A percentile compares a stretch with the other conserved stretches of the same genome.
These are phyloP conservation scores for Cyclotella baltica DNA, from an alignment of 108 stramenopile species.

Conservation along the genomic window DNA sequence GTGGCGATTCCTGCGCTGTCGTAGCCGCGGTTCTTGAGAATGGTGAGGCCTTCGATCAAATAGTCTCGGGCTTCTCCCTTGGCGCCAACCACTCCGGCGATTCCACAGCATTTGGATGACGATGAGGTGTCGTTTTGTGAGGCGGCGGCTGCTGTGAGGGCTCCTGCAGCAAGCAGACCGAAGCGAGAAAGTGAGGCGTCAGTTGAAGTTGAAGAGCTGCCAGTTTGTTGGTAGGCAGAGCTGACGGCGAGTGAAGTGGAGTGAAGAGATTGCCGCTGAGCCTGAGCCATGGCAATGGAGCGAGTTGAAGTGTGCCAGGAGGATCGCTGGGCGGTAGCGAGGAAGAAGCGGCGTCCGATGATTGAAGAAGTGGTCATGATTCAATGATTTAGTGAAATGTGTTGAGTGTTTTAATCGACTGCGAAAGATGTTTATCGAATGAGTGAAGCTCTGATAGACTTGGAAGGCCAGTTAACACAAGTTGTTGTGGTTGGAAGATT, in stretches of 20 bases:
- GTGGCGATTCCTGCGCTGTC: conserved; percentile 98
- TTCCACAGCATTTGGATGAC: conserved; percentile 63
- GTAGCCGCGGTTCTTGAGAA: conserved; percentile 98
- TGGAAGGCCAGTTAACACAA: no score
- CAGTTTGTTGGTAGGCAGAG: conserved; percentile 7
- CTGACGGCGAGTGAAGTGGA: conserved; percentile 17
- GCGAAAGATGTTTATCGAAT: not conserved
- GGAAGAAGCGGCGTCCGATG: conserved; percentile 41
- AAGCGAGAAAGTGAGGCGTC: not conserved
- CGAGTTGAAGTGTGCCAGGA: conserved; percentile 20
- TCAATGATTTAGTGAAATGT: not conserved
- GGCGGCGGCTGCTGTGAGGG: conserved; percentile 29
- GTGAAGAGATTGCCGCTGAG: conserved; percentile 32
- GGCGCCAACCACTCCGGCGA: conserved; percentile 62
- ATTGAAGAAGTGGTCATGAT: conserved; percentile 41
- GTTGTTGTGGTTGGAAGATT: not conserved
- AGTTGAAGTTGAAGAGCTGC: not conserved
- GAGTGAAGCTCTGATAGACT: no score
- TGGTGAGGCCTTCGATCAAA: conserved; percentile 94
- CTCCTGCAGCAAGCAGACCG: conserved; percentile 29
- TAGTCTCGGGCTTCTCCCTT: conserved; percentile 62
- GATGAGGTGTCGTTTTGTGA: not conserved
- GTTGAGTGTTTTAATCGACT: no score
- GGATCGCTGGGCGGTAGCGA: conserved; percentile 36
- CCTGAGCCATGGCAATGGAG: no score